These are phyloP conservation scores for Cubamyces lactineus DNA, from an alignment of 768 basidiomycete genomes.

Conservation along the genomic window DNA sequence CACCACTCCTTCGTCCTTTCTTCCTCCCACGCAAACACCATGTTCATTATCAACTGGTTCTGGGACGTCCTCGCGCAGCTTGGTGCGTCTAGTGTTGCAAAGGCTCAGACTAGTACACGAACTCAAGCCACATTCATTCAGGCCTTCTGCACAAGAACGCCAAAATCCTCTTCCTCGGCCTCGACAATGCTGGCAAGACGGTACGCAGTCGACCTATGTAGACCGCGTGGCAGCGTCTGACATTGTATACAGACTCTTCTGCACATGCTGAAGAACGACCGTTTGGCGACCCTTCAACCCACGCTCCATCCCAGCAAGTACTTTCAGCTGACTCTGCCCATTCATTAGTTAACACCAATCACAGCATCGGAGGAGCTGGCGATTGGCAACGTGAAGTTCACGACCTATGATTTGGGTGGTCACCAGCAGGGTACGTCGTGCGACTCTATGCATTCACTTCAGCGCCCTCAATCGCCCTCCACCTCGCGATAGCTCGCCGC, in stretches of 20 bases:
- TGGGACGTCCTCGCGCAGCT: slow-evolving; percentile 94
- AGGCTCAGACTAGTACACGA: background rate
- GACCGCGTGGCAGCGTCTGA: background rate
- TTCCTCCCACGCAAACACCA: slow-evolving; percentile 43
- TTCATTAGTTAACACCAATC: slow-evolving; percentile 15
- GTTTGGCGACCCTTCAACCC: slow-evolving; percentile 95
- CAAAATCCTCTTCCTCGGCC: slow-evolving; percentile 98
- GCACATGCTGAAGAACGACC: slow-evolving; percentile 99
- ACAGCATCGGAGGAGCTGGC: slow-evolving; percentile 98
- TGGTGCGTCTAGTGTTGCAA: slow-evolving; percentile 53
- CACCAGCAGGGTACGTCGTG: slow-evolving; percentile 83
- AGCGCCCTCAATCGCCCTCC: background rate
- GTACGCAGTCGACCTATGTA: slow-evolving; percentile 43
- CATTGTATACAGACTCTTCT: slow-evolving; percentile 70
- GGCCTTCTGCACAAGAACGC: slow-evolving; percentile 97
- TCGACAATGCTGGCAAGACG: slow-evolving; percentile 99
- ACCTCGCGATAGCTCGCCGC: slow-evolving; percentile 69
- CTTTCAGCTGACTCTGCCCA: slow-evolving; percentile 10
- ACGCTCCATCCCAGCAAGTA: slow-evolving; percentile 94
- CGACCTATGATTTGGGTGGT: slow-evolving; percentile 97
- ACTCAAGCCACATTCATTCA: slow-evolving; percentile 34
- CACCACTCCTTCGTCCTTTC: slow-evolving; percentile 2
- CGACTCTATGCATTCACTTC: background rate
- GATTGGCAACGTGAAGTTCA: slow-evolving; percentile 99
- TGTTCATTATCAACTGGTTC: slow-evolving; percentile 94